Conservation (phyloP, 2,329 filamentous ascomycete species). For the Pyrenophora tritici-repentis region DNA sequence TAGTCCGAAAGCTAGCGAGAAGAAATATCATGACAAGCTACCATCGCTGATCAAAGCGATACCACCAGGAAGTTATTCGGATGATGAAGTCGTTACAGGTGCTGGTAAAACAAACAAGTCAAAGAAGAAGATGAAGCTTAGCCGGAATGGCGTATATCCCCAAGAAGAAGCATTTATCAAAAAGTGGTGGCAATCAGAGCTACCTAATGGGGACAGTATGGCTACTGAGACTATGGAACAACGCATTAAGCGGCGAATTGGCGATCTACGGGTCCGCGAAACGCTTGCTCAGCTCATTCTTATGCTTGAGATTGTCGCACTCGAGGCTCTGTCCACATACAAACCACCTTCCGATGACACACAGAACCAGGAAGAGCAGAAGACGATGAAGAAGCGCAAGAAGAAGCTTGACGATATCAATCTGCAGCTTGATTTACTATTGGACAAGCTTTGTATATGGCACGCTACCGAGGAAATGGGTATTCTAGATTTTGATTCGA, state of each 20-base stretch:
- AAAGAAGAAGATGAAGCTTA: conserved; percentile 58
- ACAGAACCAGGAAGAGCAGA: conserved; percentile 21
- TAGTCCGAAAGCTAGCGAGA: conserved; percentile 71
- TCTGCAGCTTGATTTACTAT: conserved; percentile 71
- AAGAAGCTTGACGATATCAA: conserved; percentile 71
- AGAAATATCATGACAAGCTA: conserved; percentile 76
- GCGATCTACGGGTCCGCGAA: conserved; percentile 72
- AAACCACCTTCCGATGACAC: conserved; percentile 35
- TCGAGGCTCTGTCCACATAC: conserved; percentile 59
- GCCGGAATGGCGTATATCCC: conserved; percentile 71
- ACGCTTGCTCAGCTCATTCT: conserved; percentile 81
- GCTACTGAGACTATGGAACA: conserved; percentile 49
- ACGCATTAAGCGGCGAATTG: conserved; percentile 66
- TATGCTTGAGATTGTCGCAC: conserved; percentile 74
- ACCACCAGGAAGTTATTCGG: conserved; percentile 49
- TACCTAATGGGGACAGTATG: conserved; percentile 44
- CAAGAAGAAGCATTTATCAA: conserved; percentile 67
- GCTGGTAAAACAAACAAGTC: conserved; percentile 46
- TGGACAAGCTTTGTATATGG: conserved; percentile 83
- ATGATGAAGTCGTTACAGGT: conserved; percentile 48
- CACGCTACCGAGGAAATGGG: conserved; percentile 72
- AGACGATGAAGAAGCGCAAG: conserved; percentile 47
- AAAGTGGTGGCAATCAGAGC: conserved; percentile 68
- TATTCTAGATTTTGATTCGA: conserved; percentile 41
- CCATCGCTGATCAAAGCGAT: conserved; percentile 67